Evolutionary conservation across 1,284 basidiomycete genomes (phyloP).

Genomic region (Rhodotorula sp.): DNA sequence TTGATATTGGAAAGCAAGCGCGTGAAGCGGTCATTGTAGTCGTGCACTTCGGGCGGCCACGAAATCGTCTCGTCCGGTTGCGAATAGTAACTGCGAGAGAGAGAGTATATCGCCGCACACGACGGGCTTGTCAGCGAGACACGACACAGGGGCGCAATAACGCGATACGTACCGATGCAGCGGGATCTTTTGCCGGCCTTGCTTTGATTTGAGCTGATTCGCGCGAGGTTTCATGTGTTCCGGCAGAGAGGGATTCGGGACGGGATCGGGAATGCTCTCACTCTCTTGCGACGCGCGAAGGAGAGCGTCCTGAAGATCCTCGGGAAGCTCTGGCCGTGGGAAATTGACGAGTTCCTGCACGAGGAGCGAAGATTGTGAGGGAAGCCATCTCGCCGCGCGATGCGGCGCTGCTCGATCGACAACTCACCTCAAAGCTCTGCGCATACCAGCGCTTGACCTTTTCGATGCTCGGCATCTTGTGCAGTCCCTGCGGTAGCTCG

Average conservation of each 20-base stretch:
- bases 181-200: conserved; percentile 26
- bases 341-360: conserved; percentile 80
- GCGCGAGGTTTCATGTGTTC: conserved; percentile 45
- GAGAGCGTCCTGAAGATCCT: conserved; percentile 67
- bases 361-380: not conserved
- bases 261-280: conserved; percentile 54
- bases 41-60: conserved; percentile 90
- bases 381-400: not conserved
- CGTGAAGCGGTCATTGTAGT: conserved; percentile 92
- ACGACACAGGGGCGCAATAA: not conserved
- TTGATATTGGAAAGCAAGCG: conserved; percentile 86
- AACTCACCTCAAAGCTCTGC: conserved; percentile 87
- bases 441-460: conserved; percentile 99
- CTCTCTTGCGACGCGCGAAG: conserved; percentile 38
- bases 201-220: conserved; percentile 30
- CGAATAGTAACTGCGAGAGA: conserved; percentile 76
- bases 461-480: conserved; percentile 87
- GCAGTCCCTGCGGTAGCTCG: conserved; percentile 86
- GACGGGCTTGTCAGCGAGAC: not conserved
- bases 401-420: not conserved
- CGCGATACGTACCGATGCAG: conserved; percentile 30
- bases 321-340: conserved; percentile 69
- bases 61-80: conserved; percentile 61
- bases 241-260: conserved; percentile 67
- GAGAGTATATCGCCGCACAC: conserved; percentile 8